Conservation (phyloP, 1,284 basidiomycete species). For the Grifola frondosa region DNA sequence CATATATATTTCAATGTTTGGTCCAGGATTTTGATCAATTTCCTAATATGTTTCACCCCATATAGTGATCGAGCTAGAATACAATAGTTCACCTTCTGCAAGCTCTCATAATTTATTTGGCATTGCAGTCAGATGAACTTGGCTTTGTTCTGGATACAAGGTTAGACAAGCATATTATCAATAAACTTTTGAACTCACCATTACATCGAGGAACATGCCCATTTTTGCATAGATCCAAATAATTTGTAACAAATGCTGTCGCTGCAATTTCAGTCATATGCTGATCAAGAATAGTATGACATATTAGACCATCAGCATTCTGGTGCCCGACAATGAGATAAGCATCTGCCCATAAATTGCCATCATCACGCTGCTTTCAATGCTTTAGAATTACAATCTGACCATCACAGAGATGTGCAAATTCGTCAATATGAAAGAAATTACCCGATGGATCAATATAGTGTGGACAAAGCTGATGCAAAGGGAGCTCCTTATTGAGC, state of each 20-base stretch:
- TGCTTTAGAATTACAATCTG: slow-evolving; percentile 20
- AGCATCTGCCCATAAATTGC: too few relatives aligned
- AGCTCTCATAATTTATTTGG: too few relatives aligned
- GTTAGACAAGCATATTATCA: too few relatives aligned
- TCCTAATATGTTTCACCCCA: slow-evolving; percentile 4
- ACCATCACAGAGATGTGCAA: slow-evolving; percentile 23
- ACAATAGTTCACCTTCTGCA: neutral
- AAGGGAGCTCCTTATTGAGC: slow-evolving; percentile 17
- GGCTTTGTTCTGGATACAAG: neutral
- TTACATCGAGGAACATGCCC: too few relatives aligned
- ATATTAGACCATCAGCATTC: too few relatives aligned
- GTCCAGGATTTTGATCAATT: slow-evolving; percentile 21
- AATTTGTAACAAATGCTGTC: too few relatives aligned
- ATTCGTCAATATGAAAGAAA: slow-evolving; percentile 30
- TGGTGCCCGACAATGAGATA: neutral
- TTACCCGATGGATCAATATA: slow-evolving; percentile 39
- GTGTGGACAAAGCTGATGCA: slow-evolving; percentile 25
- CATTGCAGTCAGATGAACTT: too few relatives aligned
- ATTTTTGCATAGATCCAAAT: too few relatives aligned
- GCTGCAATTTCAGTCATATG: too few relatives aligned
- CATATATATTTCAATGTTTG: slow-evolving; percentile 27
- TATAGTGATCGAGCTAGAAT: neutral
- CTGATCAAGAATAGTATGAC: too few relatives aligned
- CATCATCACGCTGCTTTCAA: slow-evolving; percentile 36
- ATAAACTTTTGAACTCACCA: too few relatives aligned